phyloP scores from a whole-genome alignment of 495 filamentous ascomycete species.

The Aspergillus olivimuriae region DNA sequence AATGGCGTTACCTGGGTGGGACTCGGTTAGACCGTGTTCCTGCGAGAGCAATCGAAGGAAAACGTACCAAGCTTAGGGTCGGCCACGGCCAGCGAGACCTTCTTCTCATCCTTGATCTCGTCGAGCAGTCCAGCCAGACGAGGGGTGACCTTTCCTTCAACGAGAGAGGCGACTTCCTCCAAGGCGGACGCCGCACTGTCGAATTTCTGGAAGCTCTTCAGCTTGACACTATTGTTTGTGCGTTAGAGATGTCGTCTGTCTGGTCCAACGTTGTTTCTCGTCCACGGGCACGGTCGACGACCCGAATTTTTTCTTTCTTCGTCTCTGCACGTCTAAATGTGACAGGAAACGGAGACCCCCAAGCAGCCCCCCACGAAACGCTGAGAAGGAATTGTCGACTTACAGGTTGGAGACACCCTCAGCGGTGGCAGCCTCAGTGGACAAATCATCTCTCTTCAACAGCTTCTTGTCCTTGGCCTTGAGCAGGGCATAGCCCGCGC shows the following conservation, averaged over 20 bases:
- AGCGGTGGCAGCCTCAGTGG: conserved; percentile 65
- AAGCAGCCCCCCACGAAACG: too few relatives aligned
- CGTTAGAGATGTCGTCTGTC: conserved; percentile 22
- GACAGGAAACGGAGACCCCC: not conserved
- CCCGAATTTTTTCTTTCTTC: conserved; percentile 15
- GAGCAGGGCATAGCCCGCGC: conserved; percentile 93
- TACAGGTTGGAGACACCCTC: conserved; percentile 86
- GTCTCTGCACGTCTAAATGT: not conserved
- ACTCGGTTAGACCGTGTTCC: not conserved
- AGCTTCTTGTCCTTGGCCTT: conserved; percentile 98
- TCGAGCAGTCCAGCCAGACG: conserved; percentile 76
- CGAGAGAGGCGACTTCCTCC: conserved; percentile 79
- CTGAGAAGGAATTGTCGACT: too few relatives aligned
- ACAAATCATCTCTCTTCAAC: conserved; percentile 74
- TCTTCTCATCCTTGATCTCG: conserved; percentile 94
- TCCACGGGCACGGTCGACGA: too few relatives aligned
- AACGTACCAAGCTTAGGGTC: conserved; percentile 82
- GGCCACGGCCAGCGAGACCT: conserved; percentile 88
- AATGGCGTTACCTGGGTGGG: conserved; percentile 66
- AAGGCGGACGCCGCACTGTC: conserved; percentile 80
- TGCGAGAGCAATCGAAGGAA: not conserved
- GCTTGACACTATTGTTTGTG: conserved; percentile 60
- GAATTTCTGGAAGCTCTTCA: conserved; percentile 96
- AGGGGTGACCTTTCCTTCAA: conserved; percentile 94
- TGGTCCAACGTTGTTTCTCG: too few relatives aligned